A percentile compares a stretch with the other conserved stretches of the same genome.
Evolutionary conservation across 257 asterid species (phyloP).

Genomic region (Schizonepeta tenuifolia): DNA sequence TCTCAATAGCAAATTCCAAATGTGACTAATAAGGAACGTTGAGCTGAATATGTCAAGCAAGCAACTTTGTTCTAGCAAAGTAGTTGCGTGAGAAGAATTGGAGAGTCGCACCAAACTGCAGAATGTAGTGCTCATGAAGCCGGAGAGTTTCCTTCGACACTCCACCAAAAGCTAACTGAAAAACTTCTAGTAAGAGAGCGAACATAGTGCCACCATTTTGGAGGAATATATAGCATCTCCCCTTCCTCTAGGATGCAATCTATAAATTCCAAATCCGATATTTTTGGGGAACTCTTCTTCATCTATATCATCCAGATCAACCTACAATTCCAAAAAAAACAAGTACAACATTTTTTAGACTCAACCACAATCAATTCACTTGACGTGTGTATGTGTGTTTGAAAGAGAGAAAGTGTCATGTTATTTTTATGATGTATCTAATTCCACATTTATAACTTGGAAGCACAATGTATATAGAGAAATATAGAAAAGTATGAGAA

Average conservation of each 20-base stretch:
- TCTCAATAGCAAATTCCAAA: not conserved
- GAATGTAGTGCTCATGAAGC: conserved; percentile 27
- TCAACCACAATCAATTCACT: not conserved
- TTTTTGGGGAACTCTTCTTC: conserved; percentile 68
- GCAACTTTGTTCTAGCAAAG: conserved; percentile 1
- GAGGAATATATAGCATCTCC: conserved; percentile 97
- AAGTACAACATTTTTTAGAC: not conserved
- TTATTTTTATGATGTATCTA: not conserved
- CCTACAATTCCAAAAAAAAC: conserved; percentile 52
- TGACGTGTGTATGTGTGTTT: too few species aligned
- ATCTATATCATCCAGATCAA: conserved; percentile 83
- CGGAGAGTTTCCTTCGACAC: conserved; percentile 35
- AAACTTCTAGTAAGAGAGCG: conserved; percentile 90
- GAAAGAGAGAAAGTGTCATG: too few species aligned
- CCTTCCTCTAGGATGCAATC: conserved; percentile 98
- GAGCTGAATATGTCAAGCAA: not conserved
- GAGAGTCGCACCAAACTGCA: too few species aligned
- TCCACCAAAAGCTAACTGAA: conserved; percentile 99
- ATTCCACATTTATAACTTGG: not conserved
- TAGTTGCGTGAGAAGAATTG: not conserved
- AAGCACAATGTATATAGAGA: not conserved
- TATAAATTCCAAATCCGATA: conserved; percentile 63
- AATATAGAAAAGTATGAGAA: not conserved
- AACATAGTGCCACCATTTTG: conserved; percentile 99
- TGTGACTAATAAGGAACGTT: not conserved